Percentiles rank a stretch among this genome's conserved stretches.
These are phyloP conservation scores for Theobroma grandiflorum DNA, from an alignment of 441 rosid genomes.

Conservation along the genomic window DNA sequence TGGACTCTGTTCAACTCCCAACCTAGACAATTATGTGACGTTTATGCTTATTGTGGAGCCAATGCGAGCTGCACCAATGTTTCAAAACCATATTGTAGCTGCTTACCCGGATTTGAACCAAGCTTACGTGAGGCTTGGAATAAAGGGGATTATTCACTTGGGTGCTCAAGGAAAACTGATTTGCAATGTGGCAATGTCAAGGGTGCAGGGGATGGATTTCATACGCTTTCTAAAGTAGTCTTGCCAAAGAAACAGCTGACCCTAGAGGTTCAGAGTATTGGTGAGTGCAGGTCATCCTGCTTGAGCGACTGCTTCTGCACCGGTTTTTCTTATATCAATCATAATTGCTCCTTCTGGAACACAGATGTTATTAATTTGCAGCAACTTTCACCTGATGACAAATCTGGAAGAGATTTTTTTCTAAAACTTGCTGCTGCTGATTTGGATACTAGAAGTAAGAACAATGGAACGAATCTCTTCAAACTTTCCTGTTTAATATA, in stretches of 20 bases:
- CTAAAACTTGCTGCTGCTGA: constrained; percentile 30
- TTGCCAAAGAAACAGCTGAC: constrained; percentile 16
- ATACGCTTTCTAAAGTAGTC: not conserved
- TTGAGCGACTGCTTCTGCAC: constrained; percentile 42
- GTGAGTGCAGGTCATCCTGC: constrained; percentile 34
- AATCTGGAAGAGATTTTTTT: constrained; percentile 2
- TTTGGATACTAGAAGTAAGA: not conserved
- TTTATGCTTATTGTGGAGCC: constrained; percentile 19
- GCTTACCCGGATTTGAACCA: constrained; percentile 23
- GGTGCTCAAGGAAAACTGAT: constrained; percentile 16
- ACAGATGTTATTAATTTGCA: constrained; percentile 31
- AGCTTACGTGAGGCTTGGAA: not conserved
- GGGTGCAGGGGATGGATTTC: constrained; percentile 32
- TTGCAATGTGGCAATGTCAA: not conserved
- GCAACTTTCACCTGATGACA: constrained; percentile 5
- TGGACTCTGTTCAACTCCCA: not conserved
- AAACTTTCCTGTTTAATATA: not conserved
- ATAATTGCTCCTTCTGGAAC: constrained; percentile 33
- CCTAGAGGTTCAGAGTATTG: not conserved
- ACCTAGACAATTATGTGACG: not conserved
- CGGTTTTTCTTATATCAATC: constrained; percentile 35
- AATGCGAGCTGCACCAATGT: constrained; percentile 1
- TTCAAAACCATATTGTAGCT: not conserved
- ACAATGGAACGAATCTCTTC: not conserved
- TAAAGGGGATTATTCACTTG: not conserved